Evolutionary conservation across 805 yeast species (phyloP).

Genomic region (Suhomyces canberraensis): DNA sequence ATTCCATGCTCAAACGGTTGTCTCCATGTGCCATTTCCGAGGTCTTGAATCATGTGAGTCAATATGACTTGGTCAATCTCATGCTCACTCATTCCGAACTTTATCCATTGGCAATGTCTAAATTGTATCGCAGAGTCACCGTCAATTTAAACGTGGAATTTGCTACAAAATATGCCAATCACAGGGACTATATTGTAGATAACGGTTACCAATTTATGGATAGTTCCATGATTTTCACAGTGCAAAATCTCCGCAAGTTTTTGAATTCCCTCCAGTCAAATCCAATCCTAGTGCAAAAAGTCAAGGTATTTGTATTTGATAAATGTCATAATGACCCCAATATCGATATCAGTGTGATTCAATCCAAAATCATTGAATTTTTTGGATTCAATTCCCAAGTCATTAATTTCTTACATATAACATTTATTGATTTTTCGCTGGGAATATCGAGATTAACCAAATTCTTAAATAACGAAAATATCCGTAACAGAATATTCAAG

Average conservation of each 20-base stretch:
- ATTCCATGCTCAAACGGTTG: constrained; percentile 4
- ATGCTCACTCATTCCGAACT: constrained; percentile 21
- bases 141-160: constrained; percentile 27
- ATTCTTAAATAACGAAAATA: constrained; percentile 20
- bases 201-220: constrained; percentile 31
- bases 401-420: constrained; percentile 29
- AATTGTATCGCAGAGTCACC: constrained; percentile 29
- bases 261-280: constrained; percentile 17
- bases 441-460: constrained; percentile 24
- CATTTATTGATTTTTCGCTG: constrained; percentile 24
- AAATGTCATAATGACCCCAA: constrained; percentile 20
- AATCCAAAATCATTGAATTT: constrained; percentile 22
- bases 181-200: constrained; percentile 19
- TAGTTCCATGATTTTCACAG: constrained; percentile 22
- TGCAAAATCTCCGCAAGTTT: constrained; percentile 17
- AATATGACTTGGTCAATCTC: constrained; percentile 26
- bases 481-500: constrained; percentile 28
- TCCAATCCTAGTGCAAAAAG: constrained; percentile 16
- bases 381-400: constrained; percentile 23
- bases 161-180: constrained; percentile 18
- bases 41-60: constrained; percentile 26
- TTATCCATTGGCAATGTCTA: constrained; percentile 19
- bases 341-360: constrained; percentile 15
- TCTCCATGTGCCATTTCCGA: constrained; percentile 11
- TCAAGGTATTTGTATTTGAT: constrained; percentile 32